Base-by-base conservation (phyloP, 108 stramenopile species). In the Schizochytrium sp. region DNA sequence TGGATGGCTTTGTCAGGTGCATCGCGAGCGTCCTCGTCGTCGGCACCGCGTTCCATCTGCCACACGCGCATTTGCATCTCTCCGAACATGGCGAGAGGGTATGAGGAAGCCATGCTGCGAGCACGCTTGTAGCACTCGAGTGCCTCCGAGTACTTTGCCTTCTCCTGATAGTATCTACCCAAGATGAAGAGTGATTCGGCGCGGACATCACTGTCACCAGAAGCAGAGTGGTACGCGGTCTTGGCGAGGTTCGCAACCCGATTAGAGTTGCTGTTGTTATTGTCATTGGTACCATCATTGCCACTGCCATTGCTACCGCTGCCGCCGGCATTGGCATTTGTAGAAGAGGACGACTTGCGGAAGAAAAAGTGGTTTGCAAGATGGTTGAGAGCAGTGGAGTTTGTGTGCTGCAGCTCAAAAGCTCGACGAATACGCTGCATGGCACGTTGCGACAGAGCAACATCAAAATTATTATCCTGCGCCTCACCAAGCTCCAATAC, bases 401-500 rank as follows among this genome's bases (percentile, higher is more conserved):
- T 55, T n/a, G 76, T 83, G 76, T 49, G 76, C 53, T 83, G 76
- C 8, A 83, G 76, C 76, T 83, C 76, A 28, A 55, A 83, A 2
- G 76, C 76, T 17, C 76, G 47, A 1, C 76, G 76, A 38, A 83
- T 55, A 13, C 76, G 76, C 76, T 83, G 76, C 76, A 83, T 83
- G 38, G 76, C 76, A 53, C 76, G 47, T 53, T 83, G 76, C 45
- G 76, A 83, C 15, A 83, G 76, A 5, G 12, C 28, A 2, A 83
- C 47, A 28, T 55, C 53, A 55, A 83, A 83, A 40, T 50, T 83
- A n/a, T 83, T 49, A 38, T 40, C 28, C 47, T 83, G 76, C 76
- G 76, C 76, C 53, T 83, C 50, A n/a, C 76, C 76, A 8, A 83
- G 76, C 76, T 83, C 76, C 50, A 83, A 10, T 8, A 83, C 76